Percentiles rank a stretch among this genome's conserved stretches.
These are phyloP conservation scores for Morella rubra DNA, from an alignment of 306 rosid species.

Conservation along the genomic window DNA sequence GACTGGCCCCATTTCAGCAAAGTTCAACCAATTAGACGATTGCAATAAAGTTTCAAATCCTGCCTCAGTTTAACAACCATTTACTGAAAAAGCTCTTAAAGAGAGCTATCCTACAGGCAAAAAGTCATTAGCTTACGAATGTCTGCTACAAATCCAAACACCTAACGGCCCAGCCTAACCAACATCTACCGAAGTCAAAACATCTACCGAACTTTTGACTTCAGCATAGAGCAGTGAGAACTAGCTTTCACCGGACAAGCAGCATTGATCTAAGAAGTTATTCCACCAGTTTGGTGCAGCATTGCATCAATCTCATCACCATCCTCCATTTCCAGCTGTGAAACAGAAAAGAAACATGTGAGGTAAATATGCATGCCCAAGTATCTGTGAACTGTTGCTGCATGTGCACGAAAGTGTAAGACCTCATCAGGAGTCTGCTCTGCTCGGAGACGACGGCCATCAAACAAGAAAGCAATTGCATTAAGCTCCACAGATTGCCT, in stretches of 20 bases:
- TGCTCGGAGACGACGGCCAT: constrained; percentile 70
- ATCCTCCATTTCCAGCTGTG: constrained; percentile 86
- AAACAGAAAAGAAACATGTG: background rate
- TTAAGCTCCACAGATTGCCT: constrained; percentile 65
- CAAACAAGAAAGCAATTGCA: constrained; percentile 72
- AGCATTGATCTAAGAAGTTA: constrained; percentile 12
- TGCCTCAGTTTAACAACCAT: background rate
- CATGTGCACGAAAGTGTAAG: background rate
- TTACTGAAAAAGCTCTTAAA: too few relatives aligned
- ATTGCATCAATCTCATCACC: constrained; percentile 82
- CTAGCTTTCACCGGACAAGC: constrained; percentile 10
- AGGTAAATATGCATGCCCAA: background rate
- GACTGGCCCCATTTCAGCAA: background rate
- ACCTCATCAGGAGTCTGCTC: constrained; percentile 88
- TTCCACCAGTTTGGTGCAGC: constrained; percentile 87
- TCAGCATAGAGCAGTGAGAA: background rate
- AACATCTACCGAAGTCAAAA: background rate
- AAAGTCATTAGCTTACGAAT: background rate
- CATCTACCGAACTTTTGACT: background rate
- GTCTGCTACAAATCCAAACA: background rate
- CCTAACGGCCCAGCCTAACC: background rate
- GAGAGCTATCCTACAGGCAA: too few relatives aligned
- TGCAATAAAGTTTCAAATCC: background rate
- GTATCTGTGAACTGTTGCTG: background rate
- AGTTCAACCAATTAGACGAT: background rate